phyloP scores from a whole-genome alignment of 768 basidiomycete genomes.

The Lactifluus volemus region DNA sequence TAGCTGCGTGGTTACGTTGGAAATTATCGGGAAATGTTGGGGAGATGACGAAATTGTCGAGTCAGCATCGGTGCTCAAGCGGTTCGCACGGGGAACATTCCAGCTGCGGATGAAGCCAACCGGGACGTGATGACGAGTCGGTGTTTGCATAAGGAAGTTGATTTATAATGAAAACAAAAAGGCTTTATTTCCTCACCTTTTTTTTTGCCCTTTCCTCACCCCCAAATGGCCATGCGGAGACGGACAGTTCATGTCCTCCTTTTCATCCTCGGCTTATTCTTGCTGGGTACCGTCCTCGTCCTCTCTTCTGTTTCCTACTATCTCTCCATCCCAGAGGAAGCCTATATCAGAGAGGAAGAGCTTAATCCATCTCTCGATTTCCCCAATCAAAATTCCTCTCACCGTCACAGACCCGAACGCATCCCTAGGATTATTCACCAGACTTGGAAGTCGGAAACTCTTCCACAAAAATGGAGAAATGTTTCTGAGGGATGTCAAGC shows the following conservation, averaged over 20 bases:
- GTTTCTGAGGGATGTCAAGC: slow-evolving; percentile 80
- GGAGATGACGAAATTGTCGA: slow-evolving; percentile 43
- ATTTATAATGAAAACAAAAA: background rate
- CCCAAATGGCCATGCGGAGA: slow-evolving; percentile 28
- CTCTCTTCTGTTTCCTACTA: slow-evolving; percentile 89
- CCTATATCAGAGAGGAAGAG: slow-evolving; percentile 74
- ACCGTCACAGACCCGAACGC: slow-evolving; percentile 55
- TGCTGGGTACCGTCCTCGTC: slow-evolving; percentile 83
- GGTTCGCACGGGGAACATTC: slow-evolving; percentile 44
- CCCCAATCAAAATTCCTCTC: slow-evolving; percentile 55
- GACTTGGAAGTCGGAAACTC: slow-evolving; percentile 91
- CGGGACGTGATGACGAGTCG: slow-evolving; percentile 21
- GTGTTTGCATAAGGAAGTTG: background rate
- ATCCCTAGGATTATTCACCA: slow-evolving; percentile 94
- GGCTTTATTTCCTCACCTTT: slow-evolving; percentile 11
- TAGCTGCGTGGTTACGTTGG: slow-evolving; percentile 39
- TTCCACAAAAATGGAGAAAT: slow-evolving; percentile 74
- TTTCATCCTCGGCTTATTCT: slow-evolving; percentile 60
- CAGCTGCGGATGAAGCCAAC: slow-evolving; percentile 36
- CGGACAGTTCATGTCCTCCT: slow-evolving; percentile 41
- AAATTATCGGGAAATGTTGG: slow-evolving; percentile 42
- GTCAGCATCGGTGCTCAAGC: slow-evolving; percentile 40
- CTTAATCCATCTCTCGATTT: slow-evolving; percentile 49
- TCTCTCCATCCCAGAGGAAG: slow-evolving; percentile 67
- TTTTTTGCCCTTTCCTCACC: slow-evolving; percentile 12